Base-by-base conservation (phyloP, 2,329 filamentous ascomycete genomes). In the Xylariaceae sp. region DNA sequence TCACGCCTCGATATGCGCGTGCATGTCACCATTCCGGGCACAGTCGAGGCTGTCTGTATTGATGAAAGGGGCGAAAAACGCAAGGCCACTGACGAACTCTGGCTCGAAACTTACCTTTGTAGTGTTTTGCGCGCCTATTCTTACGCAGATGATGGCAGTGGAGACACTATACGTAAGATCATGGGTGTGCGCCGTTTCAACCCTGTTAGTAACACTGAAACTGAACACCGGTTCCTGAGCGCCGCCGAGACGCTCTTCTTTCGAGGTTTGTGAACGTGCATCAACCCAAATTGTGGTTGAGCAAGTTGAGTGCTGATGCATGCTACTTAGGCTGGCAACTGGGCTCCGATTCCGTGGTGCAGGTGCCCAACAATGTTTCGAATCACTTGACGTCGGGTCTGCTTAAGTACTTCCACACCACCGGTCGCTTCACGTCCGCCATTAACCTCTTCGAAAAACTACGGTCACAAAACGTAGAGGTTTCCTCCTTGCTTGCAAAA, bases 371-470 rank as follows among this genome's bases (percentile, higher is more conserved):
- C 70, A 88, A 94, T 60, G 94, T 97, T 58, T 95, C 91, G 13
- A 99, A 99, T 72, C 92, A 97, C 73, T 81, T 99, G 45, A 96
- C 93, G 1, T 87, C 90, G n/a, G 94, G 95, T 2, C 84, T 99
- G 4, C 80, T 99, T 37, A 90, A 90, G 74, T 99, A 99, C 73
- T 95, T 99, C 67, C 86, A 92, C 68, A 99, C 94, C 0, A 97
- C 93, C 0, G 95, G 94, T 15, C 87, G 94, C 61, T 97, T 94
- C 69, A 85, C 92, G 7, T 97, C 94, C 0, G 94, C 92, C 11
- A 96, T 99, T 74, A 99, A 99, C 67, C 82, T 99, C 0, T 99
- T 99, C 68, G 92, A 97, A 75, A 99, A 99, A 76, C 83, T 99
- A 53, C 88, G 93, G 50, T 87, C 87, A 9, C 88, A 92, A 63